Conservation (phyloP, 2,329 filamentous ascomycete species). For the Paecilomyces sp. region DNA sequence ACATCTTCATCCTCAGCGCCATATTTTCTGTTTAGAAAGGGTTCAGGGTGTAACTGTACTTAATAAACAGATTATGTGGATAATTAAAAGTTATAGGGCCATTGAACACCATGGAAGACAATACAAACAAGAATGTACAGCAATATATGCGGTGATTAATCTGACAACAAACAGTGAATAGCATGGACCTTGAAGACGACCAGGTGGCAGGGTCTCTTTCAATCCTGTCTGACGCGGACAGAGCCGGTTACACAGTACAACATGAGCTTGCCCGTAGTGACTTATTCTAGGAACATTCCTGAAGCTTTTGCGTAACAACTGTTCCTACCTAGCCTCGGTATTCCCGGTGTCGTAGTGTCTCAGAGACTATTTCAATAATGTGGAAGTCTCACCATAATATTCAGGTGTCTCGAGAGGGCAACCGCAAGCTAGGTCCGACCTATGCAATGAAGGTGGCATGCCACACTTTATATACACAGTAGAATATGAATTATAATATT, state of each 20-base stretch:
- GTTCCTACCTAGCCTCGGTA: neutral
- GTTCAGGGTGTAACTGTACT: neutral
- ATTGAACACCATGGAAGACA: no score
- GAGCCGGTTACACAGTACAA: neutral
- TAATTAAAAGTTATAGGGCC: neutral
- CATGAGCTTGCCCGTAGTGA: neutral
- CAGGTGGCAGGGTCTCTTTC: neutral
- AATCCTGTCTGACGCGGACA: neutral
- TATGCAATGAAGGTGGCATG: neutral
- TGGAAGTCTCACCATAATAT: neutral
- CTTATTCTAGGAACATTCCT: neutral
- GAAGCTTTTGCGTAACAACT: neutral
- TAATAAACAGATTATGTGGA: neutral
- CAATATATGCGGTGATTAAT: neutral
- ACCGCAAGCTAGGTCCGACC: neutral
- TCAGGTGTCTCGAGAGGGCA: neutral
- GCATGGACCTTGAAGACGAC: neutral
- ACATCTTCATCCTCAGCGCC: neutral
- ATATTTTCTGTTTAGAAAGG: neutral
- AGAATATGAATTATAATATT: neutral
- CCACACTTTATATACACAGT: neutral
- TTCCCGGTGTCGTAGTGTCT: neutral
- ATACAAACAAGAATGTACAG: neutral
- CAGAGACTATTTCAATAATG: neutral
- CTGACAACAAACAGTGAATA: neutral